phyloP scores from a whole-genome alignment of 1,284 basidiomycete species.

The Ceratobasidium sp. region DNA sequence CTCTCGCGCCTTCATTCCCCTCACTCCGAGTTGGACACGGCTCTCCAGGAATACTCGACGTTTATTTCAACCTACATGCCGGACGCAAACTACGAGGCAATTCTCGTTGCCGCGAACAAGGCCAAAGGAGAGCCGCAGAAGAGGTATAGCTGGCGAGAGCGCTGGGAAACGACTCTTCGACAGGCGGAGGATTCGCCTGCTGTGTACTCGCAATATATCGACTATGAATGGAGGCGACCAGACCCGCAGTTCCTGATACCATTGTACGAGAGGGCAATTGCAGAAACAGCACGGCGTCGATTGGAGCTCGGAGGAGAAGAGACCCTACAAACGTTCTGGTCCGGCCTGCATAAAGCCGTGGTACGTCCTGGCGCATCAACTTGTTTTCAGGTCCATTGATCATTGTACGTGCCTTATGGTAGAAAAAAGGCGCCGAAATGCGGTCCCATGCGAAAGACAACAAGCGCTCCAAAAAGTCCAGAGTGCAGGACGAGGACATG shows the following conservation, averaged over 20 bases:
- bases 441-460: conserved; percentile 12
- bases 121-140: conserved; percentile 61
- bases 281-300: conserved; percentile 62
- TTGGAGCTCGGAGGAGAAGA: conserved; percentile 59
- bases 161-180: conserved; percentile 66
- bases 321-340: conserved; percentile 67
- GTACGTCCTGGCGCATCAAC: conserved; percentile 49
- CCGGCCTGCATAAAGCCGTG: conserved; percentile 66
- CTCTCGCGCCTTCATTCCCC: conserved; percentile 52
- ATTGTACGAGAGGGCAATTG: conserved; percentile 79
- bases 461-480: conserved; percentile 26
- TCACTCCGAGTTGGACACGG: conserved; percentile 66
- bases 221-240: conserved; percentile 69
- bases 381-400: conserved; percentile 48
- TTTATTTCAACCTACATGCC: conserved; percentile 81
- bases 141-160: conserved; percentile 68
- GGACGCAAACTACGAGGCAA: conserved; percentile 74
- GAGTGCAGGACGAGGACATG: conserved; percentile 33
- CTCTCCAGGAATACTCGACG: conserved; percentile 81
- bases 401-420: background rate
- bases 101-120: conserved; percentile 78
- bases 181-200: conserved; percentile 61
- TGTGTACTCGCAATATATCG: conserved; percentile 67
- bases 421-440: conserved; percentile 33
- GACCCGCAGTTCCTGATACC: conserved; percentile 66